These are phyloP conservation scores for Chytriomyces sp. DNA, from an alignment of 192 early-diverging fungal species.

Conservation along the genomic window DNA sequence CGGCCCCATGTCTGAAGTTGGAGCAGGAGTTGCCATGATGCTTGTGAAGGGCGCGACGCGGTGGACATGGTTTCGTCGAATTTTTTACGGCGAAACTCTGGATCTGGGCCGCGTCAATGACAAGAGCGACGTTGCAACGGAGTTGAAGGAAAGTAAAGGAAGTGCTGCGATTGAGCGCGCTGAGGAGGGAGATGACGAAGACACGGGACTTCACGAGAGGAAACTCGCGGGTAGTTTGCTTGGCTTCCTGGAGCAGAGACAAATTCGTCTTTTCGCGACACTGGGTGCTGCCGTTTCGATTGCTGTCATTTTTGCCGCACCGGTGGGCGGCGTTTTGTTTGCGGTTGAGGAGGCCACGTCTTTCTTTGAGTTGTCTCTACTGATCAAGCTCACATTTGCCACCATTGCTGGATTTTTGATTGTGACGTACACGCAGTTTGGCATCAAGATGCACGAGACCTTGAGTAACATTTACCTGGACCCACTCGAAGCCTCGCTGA, in stretches of 20 bases:
- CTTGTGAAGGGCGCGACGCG: not conserved
- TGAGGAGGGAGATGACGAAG: not conserved
- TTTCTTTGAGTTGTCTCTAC: conserved; percentile 38
- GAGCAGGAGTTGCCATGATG: conserved; percentile 33
- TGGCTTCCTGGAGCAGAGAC: conserved; percentile 26
- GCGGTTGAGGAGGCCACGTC: conserved; percentile 43
- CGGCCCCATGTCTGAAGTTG: conserved; percentile 42
- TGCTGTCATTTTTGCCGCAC: conserved; percentile 39
- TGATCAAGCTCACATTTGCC: conserved; percentile 32
- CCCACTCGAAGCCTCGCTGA: conserved; percentile 16
- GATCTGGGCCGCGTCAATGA: conserved; percentile 14
- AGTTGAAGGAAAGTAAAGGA: not conserved
- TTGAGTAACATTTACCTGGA: conserved; percentile 3
- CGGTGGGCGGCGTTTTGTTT: conserved; percentile 44
- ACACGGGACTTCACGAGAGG: not conserved
- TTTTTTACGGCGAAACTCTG: conserved; percentile 23
- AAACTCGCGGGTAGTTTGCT: conserved; percentile 31
- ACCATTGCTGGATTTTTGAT: conserved; percentile 40
- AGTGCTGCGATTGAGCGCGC: not conserved
- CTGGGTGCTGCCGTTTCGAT: conserved; percentile 44
- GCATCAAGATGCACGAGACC: not conserved
- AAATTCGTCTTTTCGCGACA: conserved; percentile 39
- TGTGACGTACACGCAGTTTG: conserved; percentile 11
- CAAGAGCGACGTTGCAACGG: not conserved
- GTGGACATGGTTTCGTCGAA: conserved; percentile 8